Conservation (phyloP, 163 green algal species). For the Volvox carteri region DNA sequence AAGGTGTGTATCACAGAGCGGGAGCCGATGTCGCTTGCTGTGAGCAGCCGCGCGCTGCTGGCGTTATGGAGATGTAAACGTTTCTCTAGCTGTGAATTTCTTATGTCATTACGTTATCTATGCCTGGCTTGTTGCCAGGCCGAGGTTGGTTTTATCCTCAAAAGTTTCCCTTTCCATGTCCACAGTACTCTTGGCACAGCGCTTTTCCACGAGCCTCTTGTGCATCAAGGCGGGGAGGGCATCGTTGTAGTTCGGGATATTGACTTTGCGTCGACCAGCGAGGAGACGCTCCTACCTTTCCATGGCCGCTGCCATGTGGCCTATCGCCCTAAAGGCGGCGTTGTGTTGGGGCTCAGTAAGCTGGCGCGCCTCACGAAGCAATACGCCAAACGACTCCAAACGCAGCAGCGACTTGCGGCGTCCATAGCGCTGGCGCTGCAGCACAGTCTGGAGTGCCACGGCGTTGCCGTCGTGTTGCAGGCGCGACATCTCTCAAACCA, state of each 20-base stretch:
- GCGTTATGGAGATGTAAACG: no score
- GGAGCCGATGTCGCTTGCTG: background rate
- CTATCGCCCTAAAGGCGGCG: conserved; percentile 88
- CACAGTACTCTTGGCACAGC: conserved; percentile 78
- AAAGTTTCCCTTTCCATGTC: no score
- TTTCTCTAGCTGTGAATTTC: no score
- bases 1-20: conserved; percentile 64
- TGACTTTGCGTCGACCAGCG: conserved; percentile 84
- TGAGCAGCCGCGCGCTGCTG: no score
- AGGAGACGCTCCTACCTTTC: conserved; percentile 92
- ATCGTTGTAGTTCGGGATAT: conserved; percentile 95
- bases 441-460: conserved; percentile 66
- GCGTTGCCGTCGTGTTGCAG: conserved; percentile 81
- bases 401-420: conserved; percentile 76
- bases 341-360: conserved; percentile 96
- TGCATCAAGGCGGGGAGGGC: conserved; percentile 70
- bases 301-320: conserved; percentile 91
- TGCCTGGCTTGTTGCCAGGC: no score
- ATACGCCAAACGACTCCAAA: conserved; percentile 83
- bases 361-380: conserved; percentile 88
- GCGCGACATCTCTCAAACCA: conserved; percentile 76
- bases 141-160: no score
- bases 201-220: conserved; percentile 85
- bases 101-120: no score
- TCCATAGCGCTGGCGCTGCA: conserved; percentile 77